Conservation (phyloP, 192 early-diverging fungal genomes). For the Backusella macrospora region DNA sequence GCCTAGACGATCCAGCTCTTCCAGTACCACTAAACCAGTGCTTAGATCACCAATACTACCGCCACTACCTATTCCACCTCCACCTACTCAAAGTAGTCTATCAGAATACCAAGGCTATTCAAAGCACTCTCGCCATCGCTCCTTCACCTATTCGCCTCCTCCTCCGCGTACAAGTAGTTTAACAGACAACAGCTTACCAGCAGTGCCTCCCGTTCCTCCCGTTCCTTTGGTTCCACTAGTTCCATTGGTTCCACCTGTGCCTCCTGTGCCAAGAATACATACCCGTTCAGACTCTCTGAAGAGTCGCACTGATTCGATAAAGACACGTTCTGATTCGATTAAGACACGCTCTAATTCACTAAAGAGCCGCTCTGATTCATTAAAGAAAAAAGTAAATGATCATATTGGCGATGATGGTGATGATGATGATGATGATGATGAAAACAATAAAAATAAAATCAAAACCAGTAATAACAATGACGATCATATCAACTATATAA, state of each 20-base stretch:
- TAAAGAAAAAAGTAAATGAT: neutral
- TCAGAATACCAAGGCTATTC: slow-evolving; percentile 26
- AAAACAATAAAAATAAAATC: neutral
- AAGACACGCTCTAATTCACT: neutral
- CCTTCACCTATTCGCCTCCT: slow-evolving; percentile 26
- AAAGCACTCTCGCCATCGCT: slow-evolving; percentile 7
- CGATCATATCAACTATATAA: neutral
- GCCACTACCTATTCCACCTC: neutral
- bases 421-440: neutral
- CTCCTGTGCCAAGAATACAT: neutral
- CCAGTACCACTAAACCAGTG: neutral
- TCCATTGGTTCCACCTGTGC: neutral
- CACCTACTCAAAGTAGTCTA: neutral
- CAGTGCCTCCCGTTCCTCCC: neutral
- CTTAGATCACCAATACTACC: neutral
- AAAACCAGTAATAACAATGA: neutral
- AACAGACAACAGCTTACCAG: neutral
- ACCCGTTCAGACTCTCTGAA: neutral
- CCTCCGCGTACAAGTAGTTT: slow-evolving; percentile 9
- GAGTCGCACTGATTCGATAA: neutral
- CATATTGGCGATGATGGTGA: neutral
- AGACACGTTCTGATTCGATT: neutral
- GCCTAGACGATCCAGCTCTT: neutral
- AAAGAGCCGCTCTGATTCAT: neutral
- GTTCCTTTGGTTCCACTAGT: slow-evolving; percentile 27